phyloP scores from a whole-genome alignment of 305 asterid species.

The Withania somnifera region DNA sequence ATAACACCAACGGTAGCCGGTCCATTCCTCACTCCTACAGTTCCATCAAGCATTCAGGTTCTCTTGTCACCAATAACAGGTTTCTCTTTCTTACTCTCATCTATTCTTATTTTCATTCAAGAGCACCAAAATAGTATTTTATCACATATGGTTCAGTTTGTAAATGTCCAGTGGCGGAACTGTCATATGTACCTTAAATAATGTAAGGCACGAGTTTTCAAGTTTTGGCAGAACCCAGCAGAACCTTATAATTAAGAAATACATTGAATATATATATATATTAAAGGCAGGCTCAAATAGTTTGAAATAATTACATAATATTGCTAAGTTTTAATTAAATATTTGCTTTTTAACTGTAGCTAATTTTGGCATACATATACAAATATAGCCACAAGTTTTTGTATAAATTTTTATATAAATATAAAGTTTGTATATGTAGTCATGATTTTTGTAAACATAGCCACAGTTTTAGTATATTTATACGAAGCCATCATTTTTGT shows the following conservation, averaged over 20 bases:
- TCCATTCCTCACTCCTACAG: slow-evolving; percentile 57
- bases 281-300: no score
- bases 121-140: not conserved
- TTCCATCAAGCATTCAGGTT: slow-evolving; percentile 71
- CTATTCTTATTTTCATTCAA: not conserved
- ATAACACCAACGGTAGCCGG: slow-evolving; percentile 73
- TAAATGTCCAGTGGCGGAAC: not conserved
- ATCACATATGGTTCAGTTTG: not conserved
- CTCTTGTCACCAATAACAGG: slow-evolving; percentile 74
- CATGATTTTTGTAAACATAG: no score
- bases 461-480: no score
- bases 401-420: no score
- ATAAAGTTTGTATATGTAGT: no score
- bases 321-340: no score
- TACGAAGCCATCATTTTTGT: no score
- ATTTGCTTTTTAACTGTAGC: no score
- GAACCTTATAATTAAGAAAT: not conserved
- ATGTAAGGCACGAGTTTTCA: not conserved
- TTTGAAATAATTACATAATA: no score
- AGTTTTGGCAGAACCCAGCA: not conserved
- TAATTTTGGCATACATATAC: no score
- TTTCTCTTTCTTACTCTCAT: slow-evolving; percentile 1
- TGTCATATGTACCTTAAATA: no score
- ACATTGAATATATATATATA: not conserved
- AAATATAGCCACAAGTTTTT: no score